Conservation (phyloP, 1,284 basidiomycete genomes). For the Fomitopsis schrenkii region DNA sequence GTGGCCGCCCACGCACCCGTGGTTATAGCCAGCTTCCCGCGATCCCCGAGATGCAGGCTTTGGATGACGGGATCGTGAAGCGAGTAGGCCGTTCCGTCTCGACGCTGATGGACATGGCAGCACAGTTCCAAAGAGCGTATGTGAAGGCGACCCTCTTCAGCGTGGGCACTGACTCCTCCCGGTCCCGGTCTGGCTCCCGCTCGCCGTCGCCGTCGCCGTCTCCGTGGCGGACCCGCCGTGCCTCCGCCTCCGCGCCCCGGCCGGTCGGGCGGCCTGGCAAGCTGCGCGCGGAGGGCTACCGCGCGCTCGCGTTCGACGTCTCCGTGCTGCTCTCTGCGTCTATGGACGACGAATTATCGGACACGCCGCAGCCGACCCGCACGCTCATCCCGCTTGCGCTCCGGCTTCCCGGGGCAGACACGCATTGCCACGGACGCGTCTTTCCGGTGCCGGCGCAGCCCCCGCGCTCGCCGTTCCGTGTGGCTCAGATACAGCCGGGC, state of each 20-base stretch:
- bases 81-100: constrained; percentile 41
- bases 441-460: constrained; percentile 22
- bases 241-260: constrained; percentile 4
- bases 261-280: constrained; percentile 8
- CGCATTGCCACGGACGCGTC: constrained; percentile 17
- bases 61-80: constrained; percentile 20
- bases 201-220: constrained; percentile 20
- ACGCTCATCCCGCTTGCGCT: constrained; percentile 18
- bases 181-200: constrained; percentile 13
- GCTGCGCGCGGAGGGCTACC: constrained; percentile 40
- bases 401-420: constrained; percentile 3
- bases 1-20: constrained; percentile 3
- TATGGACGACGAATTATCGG: constrained; percentile 4
- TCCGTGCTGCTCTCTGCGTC: constrained; percentile 25
- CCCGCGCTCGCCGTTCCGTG: constrained; percentile 27
- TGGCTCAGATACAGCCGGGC: constrained; percentile 9
- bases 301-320: constrained; percentile 37
- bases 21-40: background rate
- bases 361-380: constrained; percentile 11
- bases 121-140: constrained; percentile 54
- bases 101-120: constrained; percentile 47
- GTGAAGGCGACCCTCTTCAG: constrained; percentile 48
- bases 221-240: constrained; percentile 11
- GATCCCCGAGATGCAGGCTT: background rate
- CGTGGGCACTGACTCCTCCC: constrained; percentile 25